phyloP scores from a whole-genome alignment of 495 filamentous ascomycete species.

The Penicillium parvum region DNA sequence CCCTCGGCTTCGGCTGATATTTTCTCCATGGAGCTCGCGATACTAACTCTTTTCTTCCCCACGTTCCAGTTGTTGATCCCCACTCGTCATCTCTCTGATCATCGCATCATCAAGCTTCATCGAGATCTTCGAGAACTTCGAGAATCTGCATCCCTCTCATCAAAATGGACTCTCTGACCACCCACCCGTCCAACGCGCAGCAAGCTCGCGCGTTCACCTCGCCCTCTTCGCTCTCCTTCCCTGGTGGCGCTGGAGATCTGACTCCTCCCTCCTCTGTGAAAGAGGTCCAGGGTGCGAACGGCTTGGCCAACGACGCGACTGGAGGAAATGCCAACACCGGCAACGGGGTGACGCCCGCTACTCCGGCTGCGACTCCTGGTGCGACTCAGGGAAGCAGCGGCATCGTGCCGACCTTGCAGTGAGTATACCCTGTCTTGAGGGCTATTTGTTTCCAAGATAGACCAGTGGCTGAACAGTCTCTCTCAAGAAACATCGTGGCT shows the following conservation, averaged over 20 bases:
- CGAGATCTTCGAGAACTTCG: slow-evolving; percentile 18
- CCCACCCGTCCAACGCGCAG: slow-evolving; percentile 78
- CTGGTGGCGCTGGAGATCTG: slow-evolving; percentile 73
- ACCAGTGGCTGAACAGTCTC: slow-evolving; percentile 47
- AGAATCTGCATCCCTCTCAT: slow-evolving; percentile 7
- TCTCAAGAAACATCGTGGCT: slow-evolving; percentile 96
- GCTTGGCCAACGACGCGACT: slow-evolving; percentile 48
- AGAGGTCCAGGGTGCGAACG: slow-evolving; percentile 50
- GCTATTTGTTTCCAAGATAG: slow-evolving; percentile 39
- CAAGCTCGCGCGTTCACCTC: slow-evolving; percentile 92
- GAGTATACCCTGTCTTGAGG: slow-evolving; percentile 53
- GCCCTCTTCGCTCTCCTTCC: slow-evolving; percentile 84
- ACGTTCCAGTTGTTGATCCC: too few species aligned
- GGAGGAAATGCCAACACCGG: slow-evolving; percentile 59
- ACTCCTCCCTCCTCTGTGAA: slow-evolving; percentile 70
- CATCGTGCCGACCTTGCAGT: slow-evolving; percentile 97
- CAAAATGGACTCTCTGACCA: slow-evolving; percentile 83
- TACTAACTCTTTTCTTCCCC: not conserved
- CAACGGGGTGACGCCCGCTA: slow-evolving; percentile 90
- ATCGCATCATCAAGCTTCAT: slow-evolving; percentile 12
- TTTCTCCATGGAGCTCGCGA: too few species aligned
- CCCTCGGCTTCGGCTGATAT: too few species aligned
- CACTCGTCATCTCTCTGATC: too few species aligned
- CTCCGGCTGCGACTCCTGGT: slow-evolving; percentile 83
- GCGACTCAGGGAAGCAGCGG: slow-evolving; percentile 89